Percentiles rank a stretch among this genome's conserved stretches.
These are phyloP conservation scores for Capniomyces stellatus DNA, from an alignment of 371 early-diverging fungal species.

Conservation along the genomic window DNA sequence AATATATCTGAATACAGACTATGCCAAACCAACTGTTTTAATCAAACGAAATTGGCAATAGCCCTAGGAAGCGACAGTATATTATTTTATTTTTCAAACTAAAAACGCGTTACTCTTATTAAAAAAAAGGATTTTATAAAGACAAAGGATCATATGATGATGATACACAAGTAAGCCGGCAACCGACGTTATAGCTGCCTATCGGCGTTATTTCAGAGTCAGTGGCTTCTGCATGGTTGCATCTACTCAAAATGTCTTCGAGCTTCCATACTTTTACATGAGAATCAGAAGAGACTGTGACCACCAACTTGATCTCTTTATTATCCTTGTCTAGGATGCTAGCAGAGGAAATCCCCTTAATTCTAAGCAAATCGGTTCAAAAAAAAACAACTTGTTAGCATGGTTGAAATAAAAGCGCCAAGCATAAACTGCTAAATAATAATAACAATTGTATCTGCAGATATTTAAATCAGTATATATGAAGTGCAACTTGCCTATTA, in stretches of 20 bases:
- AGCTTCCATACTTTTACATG: conserved; percentile 50
- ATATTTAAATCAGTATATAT: background rate
- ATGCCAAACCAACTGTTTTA: too few species aligned
- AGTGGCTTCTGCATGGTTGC: conserved; percentile 10
- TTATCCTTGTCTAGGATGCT: conserved; percentile 29
- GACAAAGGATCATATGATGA: conserved; percentile 8
- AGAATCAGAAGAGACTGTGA: conserved; percentile 54
- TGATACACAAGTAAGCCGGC: conserved; percentile 42
- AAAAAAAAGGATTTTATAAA: too few species aligned
- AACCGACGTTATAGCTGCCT: conserved; percentile 45
- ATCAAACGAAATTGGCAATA: too few species aligned
- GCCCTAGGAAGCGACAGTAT: too few species aligned
- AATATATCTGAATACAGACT: too few species aligned
- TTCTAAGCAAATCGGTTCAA: conserved; percentile 10
- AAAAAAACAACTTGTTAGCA: background rate
- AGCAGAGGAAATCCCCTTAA: conserved; percentile 28
- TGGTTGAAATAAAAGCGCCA: background rate
- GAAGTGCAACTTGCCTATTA: conserved; percentile 8
- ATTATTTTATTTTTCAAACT: too few species aligned
- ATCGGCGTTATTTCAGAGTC: conserved; percentile 18
- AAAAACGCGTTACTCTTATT: too few species aligned
- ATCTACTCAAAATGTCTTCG: conserved; percentile 16
- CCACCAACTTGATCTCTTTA: conserved; percentile 25
- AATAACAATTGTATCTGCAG: too few species aligned
- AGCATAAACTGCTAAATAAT: background rate